These are phyloP conservation scores for Camellia japonica DNA, from an alignment of 148 eudicot genomes.

Conservation along the genomic window DNA sequence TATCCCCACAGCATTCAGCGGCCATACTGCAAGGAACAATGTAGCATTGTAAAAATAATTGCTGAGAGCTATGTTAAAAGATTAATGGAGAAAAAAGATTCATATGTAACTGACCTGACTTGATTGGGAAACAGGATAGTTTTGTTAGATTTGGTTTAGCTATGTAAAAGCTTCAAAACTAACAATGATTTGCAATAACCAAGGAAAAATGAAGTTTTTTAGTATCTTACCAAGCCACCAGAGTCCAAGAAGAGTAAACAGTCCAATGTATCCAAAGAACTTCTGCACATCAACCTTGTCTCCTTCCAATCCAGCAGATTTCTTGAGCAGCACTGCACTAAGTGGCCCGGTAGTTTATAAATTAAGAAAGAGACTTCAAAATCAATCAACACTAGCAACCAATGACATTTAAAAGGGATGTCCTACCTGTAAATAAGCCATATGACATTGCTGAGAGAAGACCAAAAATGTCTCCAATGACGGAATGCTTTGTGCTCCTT, in stretches of 20 bases:
- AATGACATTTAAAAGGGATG: background rate
- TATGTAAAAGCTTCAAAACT: slow-evolving; percentile 1
- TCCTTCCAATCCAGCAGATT: slow-evolving; percentile 34
- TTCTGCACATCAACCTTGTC: slow-evolving; percentile 41
- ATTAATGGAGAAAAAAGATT: no score
- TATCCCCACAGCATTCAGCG: slow-evolving; percentile 30
- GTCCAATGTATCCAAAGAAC: slow-evolving; percentile 40
- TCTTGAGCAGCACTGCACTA: slow-evolving; percentile 39
- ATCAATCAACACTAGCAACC: background rate
- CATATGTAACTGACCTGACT: no score
- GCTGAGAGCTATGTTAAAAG: background rate
- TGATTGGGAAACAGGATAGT: no score
- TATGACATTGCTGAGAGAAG: slow-evolving; percentile 39
- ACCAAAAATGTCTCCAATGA: slow-evolving; percentile 36
- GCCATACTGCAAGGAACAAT: slow-evolving; percentile 37
- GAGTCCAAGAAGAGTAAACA: slow-evolving; percentile 39
- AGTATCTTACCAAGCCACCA: slow-evolving; percentile 42
- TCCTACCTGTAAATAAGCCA: slow-evolving; percentile 39
- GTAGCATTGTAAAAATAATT: background rate
- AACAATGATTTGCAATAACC: background rate
- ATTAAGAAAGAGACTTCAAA: background rate
- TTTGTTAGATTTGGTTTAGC: no score
- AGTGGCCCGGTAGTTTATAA: background rate
- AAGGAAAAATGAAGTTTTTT: background rate
- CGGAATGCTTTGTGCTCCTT: slow-evolving; percentile 34